These are phyloP conservation scores for Dryadomyces quercus-mongolicae DNA, from an alignment of 2,329 filamentous ascomycete species.

Conservation along the genomic window DNA sequence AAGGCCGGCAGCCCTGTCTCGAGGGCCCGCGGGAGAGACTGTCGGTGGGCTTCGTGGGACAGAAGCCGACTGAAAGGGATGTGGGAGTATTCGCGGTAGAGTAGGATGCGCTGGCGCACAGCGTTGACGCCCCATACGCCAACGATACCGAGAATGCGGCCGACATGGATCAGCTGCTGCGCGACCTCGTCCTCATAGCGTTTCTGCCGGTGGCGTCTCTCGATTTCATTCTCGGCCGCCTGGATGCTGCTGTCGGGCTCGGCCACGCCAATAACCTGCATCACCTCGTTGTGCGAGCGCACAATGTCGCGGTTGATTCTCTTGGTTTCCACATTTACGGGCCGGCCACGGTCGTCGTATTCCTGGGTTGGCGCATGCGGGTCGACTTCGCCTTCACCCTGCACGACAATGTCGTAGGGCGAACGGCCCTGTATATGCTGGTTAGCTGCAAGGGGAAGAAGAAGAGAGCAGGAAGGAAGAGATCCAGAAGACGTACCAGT, in stretches of 20 bases:
- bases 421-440: constrained; percentile 39
- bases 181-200: constrained; percentile 36
- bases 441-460: not conserved
- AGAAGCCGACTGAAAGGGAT: constrained; percentile 35
- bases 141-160: constrained; percentile 26
- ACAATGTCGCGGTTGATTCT: constrained; percentile 44
- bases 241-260: constrained; percentile 36
- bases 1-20: constrained; percentile 28
- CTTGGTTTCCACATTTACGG: constrained; percentile 41
- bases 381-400: constrained; percentile 32
- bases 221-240: constrained; percentile 24
- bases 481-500: constrained; percentile 27
- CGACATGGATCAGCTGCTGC: constrained; percentile 21
- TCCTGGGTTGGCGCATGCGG: constrained; percentile 30
- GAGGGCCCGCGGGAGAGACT: constrained; percentile 21
- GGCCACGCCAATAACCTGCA: constrained; percentile 50
- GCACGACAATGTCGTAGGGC: constrained; percentile 45
- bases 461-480: not conserved
- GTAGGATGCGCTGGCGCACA: constrained; percentile 40
- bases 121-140: constrained; percentile 40
- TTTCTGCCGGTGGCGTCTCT: constrained; percentile 29
- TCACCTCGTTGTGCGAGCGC: constrained; percentile 50
- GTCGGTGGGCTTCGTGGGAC: constrained; percentile 20
- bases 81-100: constrained; percentile 37
- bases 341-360: constrained; percentile 44